A percentile compares a stretch with the other conserved stretches of the same genome.
phyloP scores from a whole-genome alignment of 495 filamentous ascomycete genomes.

The Bacidia rubella region DNA sequence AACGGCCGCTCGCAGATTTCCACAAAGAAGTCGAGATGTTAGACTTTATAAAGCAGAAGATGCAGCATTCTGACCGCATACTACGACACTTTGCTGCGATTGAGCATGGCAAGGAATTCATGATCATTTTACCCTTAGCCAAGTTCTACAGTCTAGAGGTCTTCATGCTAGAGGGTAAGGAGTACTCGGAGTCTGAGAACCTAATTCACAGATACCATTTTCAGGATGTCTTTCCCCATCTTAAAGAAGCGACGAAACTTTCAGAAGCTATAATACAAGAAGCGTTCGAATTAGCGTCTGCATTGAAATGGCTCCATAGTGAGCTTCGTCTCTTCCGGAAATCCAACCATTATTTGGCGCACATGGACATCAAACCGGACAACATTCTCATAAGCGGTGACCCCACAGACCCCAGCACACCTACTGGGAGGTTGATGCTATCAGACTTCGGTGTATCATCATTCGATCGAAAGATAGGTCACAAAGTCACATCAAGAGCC shows the following conservation, averaged over 20 bases:
- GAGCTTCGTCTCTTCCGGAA: slow-evolving; percentile 7
- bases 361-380: slow-evolving; percentile 33
- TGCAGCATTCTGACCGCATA: not conserved
- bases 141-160: slow-evolving; percentile 5
- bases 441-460: slow-evolving; percentile 23
- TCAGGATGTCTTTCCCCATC: not conserved
- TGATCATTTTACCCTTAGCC: slow-evolving; percentile 9
- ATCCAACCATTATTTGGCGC: slow-evolving; percentile 15
- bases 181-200: not conserved
- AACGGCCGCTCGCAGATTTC: not conserved
- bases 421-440: slow-evolving; percentile 21
- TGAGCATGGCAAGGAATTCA: slow-evolving; percentile 5
- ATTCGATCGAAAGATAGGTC: slow-evolving; percentile 6
- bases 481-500: not conserved
- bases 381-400: slow-evolving; percentile 26
- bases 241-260: not conserved
- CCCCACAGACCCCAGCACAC: not conserved
- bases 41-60: slow-evolving; percentile 1
- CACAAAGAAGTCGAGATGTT: not conserved
- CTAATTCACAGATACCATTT: slow-evolving; percentile 1
- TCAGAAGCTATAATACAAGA: slow-evolving; percentile 8
- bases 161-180: slow-evolving; percentile 5
- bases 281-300: slow-evolving; percentile 14
- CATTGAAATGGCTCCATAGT: slow-evolving; percentile 19
- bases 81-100: slow-evolving; percentile 10